A percentile compares a stretch with the other conserved stretches of the same genome.
Evolutionary conservation across 306 rosid genomes (phyloP).

Genomic region (Corylus avellana): DNA sequence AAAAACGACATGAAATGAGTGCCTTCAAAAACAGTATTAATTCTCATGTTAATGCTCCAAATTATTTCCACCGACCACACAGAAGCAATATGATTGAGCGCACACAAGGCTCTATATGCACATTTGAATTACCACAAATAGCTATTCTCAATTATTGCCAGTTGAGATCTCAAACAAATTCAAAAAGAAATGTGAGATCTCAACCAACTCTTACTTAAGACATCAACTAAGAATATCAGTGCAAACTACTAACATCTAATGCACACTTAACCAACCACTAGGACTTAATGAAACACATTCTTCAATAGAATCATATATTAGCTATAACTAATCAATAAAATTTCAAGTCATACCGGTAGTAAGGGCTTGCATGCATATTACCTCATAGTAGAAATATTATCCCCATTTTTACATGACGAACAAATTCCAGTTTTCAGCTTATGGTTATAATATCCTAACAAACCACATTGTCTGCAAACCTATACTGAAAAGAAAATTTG

Average conservation of each 20-base stretch:
- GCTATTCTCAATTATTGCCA: background rate
- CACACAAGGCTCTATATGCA: no score
- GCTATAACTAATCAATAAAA: background rate
- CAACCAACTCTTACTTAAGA: background rate
- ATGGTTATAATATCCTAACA: slow-evolving; percentile 85
- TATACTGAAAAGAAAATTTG: slow-evolving; percentile 30
- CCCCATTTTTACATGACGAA: slow-evolving; percentile 85
- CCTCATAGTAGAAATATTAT: slow-evolving; percentile 74
- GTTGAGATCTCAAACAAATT: background rate
- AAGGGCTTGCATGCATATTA: slow-evolving; percentile 97
- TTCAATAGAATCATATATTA: background rate
- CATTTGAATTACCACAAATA: no score
- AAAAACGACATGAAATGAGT: no score
- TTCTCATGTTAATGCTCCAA: no score
- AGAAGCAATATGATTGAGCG: no score
- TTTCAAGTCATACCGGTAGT: slow-evolving; percentile 58
- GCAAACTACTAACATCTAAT: background rate
- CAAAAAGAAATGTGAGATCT: background rate
- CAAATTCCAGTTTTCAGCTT: slow-evolving; percentile 75
- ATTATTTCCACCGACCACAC: no score
- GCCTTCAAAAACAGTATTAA: no score
- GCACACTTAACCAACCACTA: background rate
- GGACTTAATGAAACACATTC: background rate
- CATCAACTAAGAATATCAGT: background rate
- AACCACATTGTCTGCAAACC: slow-evolving; percentile 82